Percentiles rank a stretch among this genome's conserved stretches.
Conservation (phyloP, 768 basidiomycete genomes). For the Boletus subcaerulescens region DNA sequence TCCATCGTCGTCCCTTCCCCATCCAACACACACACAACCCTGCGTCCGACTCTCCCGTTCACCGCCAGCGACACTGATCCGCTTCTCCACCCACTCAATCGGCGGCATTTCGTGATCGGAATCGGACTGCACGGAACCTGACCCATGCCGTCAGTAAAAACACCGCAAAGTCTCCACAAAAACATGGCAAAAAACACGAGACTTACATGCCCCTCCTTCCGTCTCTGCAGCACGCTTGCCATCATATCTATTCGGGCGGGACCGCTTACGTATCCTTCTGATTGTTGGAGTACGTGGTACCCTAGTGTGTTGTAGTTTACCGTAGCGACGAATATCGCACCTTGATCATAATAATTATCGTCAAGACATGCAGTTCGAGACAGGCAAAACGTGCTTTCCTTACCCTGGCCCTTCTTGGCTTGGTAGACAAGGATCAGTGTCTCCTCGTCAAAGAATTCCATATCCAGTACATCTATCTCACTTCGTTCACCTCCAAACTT, state of each 20-base stretch:
- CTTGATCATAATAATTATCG: constrained; percentile 37
- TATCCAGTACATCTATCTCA: constrained; percentile 57
- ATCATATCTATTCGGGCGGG: constrained; percentile 66
- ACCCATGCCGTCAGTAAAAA: constrained; percentile 31
- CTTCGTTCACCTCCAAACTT: constrained; percentile 32
- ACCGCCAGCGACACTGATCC: constrained; percentile 61
- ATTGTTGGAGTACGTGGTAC: constrained; percentile 52
- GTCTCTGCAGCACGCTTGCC: constrained; percentile 49
- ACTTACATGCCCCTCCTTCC: constrained; percentile 65
- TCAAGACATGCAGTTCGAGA: constrained; percentile 25
- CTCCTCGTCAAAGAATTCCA: constrained; percentile 79
- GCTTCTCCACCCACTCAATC: constrained; percentile 48
- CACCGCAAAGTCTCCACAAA: constrained; percentile 32
- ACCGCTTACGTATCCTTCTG: constrained; percentile 49
- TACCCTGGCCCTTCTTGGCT: constrained; percentile 46
- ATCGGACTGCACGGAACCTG: constrained; percentile 50
- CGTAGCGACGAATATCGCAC: constrained; percentile 58
- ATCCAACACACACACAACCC: constrained; percentile 75
- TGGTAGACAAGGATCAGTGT: constrained; percentile 63
- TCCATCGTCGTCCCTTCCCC: constrained; percentile 61
- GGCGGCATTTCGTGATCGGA: constrained; percentile 56
- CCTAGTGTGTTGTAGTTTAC: constrained; percentile 58
- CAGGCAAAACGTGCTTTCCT: constrained; percentile 29
- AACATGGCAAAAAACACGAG: constrained; percentile 30
- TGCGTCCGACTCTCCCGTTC: constrained; percentile 71